Conservation (phyloP, 768 basidiomycete genomes). For the Hypholoma sublateritium region DNA sequence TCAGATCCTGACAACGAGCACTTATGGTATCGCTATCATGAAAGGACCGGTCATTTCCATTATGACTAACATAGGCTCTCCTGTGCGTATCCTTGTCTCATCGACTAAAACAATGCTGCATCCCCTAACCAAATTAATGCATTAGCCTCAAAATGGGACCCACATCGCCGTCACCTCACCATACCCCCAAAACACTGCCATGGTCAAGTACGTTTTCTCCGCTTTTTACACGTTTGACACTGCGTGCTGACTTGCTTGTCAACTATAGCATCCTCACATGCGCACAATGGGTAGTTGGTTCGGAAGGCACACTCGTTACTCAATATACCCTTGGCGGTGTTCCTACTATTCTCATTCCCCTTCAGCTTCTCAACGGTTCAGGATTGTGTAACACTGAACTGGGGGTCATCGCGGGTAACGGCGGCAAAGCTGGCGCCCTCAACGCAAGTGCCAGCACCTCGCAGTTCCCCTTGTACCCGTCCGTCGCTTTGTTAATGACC, state of each 20-base stretch:
- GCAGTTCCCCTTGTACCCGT: conserved; percentile 2
- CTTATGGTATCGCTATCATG: conserved; percentile 58
- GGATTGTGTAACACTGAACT: conserved; percentile 36
- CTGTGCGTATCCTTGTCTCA: conserved; percentile 39
- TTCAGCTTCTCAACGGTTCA: conserved; percentile 32
- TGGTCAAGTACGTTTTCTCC: conserved; percentile 51
- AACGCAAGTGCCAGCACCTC: conserved; percentile 3
- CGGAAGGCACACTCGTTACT: conserved; percentile 58
- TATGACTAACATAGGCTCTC: conserved; percentile 73
- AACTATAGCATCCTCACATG: conserved; percentile 59
- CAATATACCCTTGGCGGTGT: conserved; percentile 65
- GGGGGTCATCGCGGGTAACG: conserved; percentile 16
- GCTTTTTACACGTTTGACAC: not conserved
- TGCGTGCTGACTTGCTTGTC: not conserved
- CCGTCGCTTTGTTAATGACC: conserved; percentile 1
- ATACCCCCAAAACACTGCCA: conserved; percentile 44
- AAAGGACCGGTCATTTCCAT: conserved; percentile 64
- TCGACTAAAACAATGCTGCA: not conserved
- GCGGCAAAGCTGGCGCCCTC: conserved; percentile 22
- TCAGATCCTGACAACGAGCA: conserved; percentile 49
- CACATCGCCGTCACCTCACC: conserved; percentile 58
- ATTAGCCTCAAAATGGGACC: conserved; percentile 55
- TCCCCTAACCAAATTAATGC: conserved; percentile 3
- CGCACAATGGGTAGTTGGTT: conserved; percentile 66
- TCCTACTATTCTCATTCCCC: conserved; percentile 55